A percentile compares a stretch with the other conserved stretches of the same genome.
These are phyloP conservation scores for Lotus japonicus DNA, from an alignment of 306 rosid genomes.

Conservation along the genomic window DNA sequence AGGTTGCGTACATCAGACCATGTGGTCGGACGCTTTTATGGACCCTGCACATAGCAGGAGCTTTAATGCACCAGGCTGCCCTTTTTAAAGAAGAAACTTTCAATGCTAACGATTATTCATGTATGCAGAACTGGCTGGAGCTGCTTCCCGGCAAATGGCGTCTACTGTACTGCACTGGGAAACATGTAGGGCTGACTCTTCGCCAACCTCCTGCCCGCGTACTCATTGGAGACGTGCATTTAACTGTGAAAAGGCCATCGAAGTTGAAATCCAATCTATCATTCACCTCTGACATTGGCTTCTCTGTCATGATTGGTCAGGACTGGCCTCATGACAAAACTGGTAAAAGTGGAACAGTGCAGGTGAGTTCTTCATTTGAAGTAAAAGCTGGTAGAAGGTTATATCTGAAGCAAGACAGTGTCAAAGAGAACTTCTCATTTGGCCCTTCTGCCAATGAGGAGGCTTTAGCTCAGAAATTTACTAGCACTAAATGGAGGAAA, in stretches of 20 bases:
- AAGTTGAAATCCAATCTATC: conserved; percentile 47
- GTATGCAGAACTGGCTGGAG: conserved; percentile 76
- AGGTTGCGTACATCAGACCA: too few species aligned
- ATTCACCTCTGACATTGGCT: conserved; percentile 55
- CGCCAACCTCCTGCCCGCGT: conserved; percentile 78
- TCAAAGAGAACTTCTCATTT: conserved; percentile 32
- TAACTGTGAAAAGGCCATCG: conserved; percentile 51
- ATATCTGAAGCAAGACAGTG: conserved; percentile 58
- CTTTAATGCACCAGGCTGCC: too few species aligned
- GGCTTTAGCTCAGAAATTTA: conserved; percentile 54
- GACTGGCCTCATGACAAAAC: conserved; percentile 88
- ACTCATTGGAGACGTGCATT: conserved; percentile 69
- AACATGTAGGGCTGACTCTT: conserved; percentile 82
- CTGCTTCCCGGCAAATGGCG: conserved; percentile 96
- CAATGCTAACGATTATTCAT: not conserved
- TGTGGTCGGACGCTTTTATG: too few species aligned
- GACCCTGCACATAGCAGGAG: too few species aligned
- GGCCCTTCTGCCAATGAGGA: conserved; percentile 38
- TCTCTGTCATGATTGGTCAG: conserved; percentile 68
- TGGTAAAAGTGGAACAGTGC: conserved; percentile 68
- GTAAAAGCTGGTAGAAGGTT: conserved; percentile 65
- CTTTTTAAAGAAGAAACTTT: not conserved
- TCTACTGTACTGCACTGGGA: conserved; percentile 82
- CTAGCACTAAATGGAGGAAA: conserved; percentile 74
- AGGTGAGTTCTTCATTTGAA: conserved; percentile 48